Percentiles rank a stretch among this genome's conserved stretches.
Evolutionary conservation across 257 asterid genomes (phyloP).

Genomic region (Scutellaria barbata): DNA sequence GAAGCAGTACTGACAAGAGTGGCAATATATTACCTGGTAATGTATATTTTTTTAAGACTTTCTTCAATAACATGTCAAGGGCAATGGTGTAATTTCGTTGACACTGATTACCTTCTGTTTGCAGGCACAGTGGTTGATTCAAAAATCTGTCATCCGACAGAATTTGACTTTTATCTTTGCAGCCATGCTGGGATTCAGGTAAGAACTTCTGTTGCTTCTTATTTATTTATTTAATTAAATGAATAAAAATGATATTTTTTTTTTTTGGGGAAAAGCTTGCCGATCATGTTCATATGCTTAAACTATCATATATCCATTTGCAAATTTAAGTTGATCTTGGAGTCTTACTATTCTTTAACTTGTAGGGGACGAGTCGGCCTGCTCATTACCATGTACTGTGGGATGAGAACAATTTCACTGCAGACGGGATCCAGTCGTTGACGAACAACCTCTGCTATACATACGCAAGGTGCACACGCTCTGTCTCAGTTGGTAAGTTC

Average conservation of each 20-base stretch:
- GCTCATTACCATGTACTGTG: constrained; percentile 99
- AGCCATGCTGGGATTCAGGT: constrained; percentile 99
- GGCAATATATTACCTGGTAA: constrained; percentile 95
- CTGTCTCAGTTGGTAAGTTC: constrained; percentile 90
- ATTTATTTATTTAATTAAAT: no score
- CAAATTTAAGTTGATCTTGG: background rate
- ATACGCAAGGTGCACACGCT: constrained; percentile 96
- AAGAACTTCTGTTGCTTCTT: background rate
- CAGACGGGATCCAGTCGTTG: constrained; percentile 92
- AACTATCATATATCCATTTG: background rate
- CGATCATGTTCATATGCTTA: background rate
- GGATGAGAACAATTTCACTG: constrained; percentile 97
- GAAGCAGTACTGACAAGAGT: constrained; percentile 86
- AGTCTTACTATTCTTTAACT: background rate
- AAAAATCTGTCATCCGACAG: constrained; percentile 96
- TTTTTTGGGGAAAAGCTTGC: background rate
- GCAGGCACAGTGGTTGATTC: constrained; percentile 96
- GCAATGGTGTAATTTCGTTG: no score
- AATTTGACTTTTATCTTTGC: constrained; percentile 92
- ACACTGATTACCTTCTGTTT: background rate
- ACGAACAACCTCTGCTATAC: constrained; percentile 97
- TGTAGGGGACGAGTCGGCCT: constrained; percentile 96
- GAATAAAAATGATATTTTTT: no score
- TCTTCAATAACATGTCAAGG: no score
- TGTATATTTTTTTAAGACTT: background rate